Percentiles rank a stretch among this genome's conserved stretches.
phyloP scores from a whole-genome alignment of 2,329 filamentous ascomycete species.

The Penicillium frequentans region DNA sequence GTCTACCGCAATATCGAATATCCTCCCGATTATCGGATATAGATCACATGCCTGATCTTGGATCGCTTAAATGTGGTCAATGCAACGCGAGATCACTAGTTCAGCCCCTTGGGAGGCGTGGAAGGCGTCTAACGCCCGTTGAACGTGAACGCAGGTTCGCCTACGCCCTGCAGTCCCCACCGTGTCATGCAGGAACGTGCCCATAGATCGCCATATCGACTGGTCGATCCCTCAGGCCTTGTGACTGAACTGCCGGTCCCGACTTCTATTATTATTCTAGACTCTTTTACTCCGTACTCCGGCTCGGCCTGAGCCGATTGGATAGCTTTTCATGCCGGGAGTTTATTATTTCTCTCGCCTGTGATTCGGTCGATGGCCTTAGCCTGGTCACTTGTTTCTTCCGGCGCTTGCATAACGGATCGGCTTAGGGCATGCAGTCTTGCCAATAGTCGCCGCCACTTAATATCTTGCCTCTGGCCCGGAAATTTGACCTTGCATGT shows the following conservation, averaged over 20 bases:
- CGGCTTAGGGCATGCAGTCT: neutral
- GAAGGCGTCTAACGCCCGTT: neutral
- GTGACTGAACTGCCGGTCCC: neutral
- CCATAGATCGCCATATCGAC: slow-evolving; percentile 1
- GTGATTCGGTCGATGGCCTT: neutral
- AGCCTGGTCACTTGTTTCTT: neutral
- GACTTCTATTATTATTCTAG: neutral
- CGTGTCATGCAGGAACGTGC: slow-evolving; percentile 4
- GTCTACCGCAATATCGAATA: neutral
- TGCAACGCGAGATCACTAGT: neutral
- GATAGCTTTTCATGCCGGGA: neutral
- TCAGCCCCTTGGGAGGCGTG: neutral
- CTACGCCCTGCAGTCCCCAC: neutral
- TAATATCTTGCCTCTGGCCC: neutral
- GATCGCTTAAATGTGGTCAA: neutral
- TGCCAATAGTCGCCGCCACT: neutral
- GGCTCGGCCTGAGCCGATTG: neutral
- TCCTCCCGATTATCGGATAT: neutral
- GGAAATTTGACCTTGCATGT: neutral
- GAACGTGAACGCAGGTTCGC: neutral
- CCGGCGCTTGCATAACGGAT: neutral
- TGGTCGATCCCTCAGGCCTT: slow-evolving; percentile 1
- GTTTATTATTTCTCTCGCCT: neutral
- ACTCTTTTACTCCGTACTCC: neutral
- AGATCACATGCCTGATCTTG: neutral